A percentile compares a stretch with the other conserved stretches of the same genome.
phyloP scores from a whole-genome alignment of 2,329 filamentous ascomycete species.

The Biscogniauxia sp. region DNA sequence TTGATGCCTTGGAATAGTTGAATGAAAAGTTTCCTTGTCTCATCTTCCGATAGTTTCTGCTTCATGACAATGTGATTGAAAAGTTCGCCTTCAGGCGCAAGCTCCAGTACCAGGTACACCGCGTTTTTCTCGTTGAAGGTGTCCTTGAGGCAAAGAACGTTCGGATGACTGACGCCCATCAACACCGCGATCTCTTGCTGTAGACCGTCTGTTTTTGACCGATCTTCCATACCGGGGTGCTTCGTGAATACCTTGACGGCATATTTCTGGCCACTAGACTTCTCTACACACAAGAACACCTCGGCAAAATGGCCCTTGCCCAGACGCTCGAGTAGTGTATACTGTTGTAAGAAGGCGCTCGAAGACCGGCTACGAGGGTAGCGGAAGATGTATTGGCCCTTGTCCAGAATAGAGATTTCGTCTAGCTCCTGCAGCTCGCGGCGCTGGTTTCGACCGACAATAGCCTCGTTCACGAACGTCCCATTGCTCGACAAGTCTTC shows the following conservation, averaged over 20 bases:
- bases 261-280: constrained; percentile 74
- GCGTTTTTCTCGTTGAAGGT: constrained; percentile 90
- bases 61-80: constrained; percentile 95
- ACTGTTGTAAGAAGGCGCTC: constrained; percentile 82
- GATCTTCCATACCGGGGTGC: constrained; percentile 76
- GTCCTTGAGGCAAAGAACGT: constrained; percentile 88
- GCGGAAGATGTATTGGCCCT: constrained; percentile 85
- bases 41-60: constrained; percentile 79
- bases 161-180: constrained; percentile 95
- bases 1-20: constrained; percentile 94
- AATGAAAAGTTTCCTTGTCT: constrained; percentile 81
- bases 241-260: constrained; percentile 96
- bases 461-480: constrained; percentile 89
- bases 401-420: constrained; percentile 82
- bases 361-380: constrained; percentile 76
- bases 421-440: constrained; percentile 86
- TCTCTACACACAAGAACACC: constrained; percentile 88
- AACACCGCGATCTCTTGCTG: constrained; percentile 96
- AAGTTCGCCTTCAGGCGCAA: constrained; percentile 88
- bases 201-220: constrained; percentile 77
- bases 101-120: constrained; percentile 86
- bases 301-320: constrained; percentile 96
- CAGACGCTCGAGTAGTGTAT: constrained; percentile 77
- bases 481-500: constrained; percentile 96
- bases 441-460: constrained; percentile 88